Conservation (phyloP, 345 rosid species). For the Garcia nutans region DNA sequence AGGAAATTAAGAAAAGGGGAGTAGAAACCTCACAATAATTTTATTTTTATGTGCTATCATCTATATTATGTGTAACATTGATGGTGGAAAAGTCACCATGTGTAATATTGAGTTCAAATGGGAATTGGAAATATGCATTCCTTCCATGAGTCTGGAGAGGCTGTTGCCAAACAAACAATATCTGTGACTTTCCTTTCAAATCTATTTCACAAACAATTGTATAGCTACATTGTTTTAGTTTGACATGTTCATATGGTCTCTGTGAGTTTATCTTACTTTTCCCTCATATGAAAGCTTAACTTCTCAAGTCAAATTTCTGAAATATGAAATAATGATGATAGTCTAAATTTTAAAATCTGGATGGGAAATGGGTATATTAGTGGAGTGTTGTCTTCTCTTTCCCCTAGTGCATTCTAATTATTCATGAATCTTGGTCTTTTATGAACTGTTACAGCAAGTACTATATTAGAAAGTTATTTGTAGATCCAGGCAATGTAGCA, state of each 20-base stretch:
- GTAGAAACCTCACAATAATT: not conserved
- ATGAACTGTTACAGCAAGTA: not conserved
- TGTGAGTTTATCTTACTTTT: not conserved
- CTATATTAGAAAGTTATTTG: not conserved
- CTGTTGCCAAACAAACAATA: not conserved
- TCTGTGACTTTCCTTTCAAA: not conserved
- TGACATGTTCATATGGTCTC: not conserved
- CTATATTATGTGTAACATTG: not conserved
- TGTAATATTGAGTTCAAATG: not conserved
- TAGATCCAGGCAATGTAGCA: not conserved
- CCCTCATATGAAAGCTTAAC: not conserved
- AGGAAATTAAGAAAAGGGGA: not conserved
- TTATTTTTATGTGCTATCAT: not conserved
- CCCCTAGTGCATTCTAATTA: not conserved
- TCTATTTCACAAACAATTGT: not conserved
- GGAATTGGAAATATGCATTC: not conserved
- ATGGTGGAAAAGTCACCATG: not conserved
- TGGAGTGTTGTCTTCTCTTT: not conserved
- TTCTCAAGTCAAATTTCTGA: not conserved
- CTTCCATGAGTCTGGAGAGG: not conserved
- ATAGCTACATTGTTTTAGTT: not conserved
- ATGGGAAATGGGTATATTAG: not conserved
- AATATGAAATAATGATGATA: not conserved
- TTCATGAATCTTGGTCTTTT: not conserved
- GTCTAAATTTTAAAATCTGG: too few relatives aligned